Conservation (phyloP, 2,329 filamentous ascomycete genomes). For the Aquanectria penicillioides region DNA sequence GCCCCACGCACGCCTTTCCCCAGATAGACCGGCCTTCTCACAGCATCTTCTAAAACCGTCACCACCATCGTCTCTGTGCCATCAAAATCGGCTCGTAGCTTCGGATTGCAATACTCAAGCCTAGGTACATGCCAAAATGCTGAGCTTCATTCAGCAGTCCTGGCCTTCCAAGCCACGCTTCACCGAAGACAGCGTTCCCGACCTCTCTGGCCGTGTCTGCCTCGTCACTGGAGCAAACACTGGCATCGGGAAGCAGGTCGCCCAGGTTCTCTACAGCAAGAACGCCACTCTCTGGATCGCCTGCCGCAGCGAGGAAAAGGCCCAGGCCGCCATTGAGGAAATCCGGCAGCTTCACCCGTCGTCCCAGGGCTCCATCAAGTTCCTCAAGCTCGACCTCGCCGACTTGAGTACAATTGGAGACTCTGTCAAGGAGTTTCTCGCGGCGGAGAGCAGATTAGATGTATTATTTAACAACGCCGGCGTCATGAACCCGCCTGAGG, state of each 20-base stretch:
- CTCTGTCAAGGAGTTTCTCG: constrained; percentile 45
- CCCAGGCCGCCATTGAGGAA: constrained; percentile 53
- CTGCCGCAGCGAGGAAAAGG: constrained; percentile 58
- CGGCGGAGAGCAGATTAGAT: constrained; percentile 47
- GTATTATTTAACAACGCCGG: constrained; percentile 58
- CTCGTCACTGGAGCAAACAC: constrained; percentile 59
- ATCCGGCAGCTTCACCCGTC: constrained; percentile 51
- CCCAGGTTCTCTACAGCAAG: constrained; percentile 62
- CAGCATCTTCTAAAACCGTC: too few species aligned
- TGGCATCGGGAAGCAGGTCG: constrained; percentile 62
- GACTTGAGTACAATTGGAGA: constrained; percentile 49
- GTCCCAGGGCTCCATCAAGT: constrained; percentile 53
- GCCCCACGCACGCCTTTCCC: too few species aligned
- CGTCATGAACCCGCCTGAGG: constrained; percentile 53
- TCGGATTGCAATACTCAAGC: too few species aligned
- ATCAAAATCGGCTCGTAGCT: too few species aligned
- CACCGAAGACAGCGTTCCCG: constrained; percentile 71
- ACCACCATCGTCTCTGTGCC: too few species aligned
- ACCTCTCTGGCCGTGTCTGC: constrained; percentile 58
- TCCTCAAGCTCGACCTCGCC: constrained; percentile 57
- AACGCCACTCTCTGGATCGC: constrained; percentile 67
- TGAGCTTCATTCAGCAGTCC: constrained; percentile 32
- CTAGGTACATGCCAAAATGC: too few species aligned
- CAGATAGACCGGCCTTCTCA: too few species aligned
- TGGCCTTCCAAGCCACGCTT: constrained; percentile 39